These are phyloP conservation scores for Lasiodiplodia gonubiensis DNA, from an alignment of 2,329 filamentous ascomycete genomes.

Conservation along the genomic window DNA sequence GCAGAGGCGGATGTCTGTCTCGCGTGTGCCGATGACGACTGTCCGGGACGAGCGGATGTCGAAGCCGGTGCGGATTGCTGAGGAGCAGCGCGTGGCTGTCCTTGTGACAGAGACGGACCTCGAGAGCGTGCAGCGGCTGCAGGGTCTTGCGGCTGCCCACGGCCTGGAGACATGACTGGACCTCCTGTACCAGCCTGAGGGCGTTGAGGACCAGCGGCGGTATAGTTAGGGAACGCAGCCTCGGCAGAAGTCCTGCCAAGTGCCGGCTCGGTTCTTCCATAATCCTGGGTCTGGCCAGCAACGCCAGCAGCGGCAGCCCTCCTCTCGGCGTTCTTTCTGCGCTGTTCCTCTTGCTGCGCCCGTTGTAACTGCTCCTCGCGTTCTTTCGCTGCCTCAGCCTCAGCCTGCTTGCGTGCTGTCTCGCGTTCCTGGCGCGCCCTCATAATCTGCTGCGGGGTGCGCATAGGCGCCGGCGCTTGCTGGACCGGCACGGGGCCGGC, in stretches of 20 bases:
- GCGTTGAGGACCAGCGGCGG: slow-evolving; percentile 15
- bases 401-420: slow-evolving; percentile 66
- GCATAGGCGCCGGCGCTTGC: slow-evolving; percentile 64
- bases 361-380: slow-evolving; percentile 56
- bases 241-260: slow-evolving; percentile 19
- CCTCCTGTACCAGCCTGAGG: slow-evolving; percentile 11
- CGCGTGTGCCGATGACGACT: slow-evolving; percentile 34
- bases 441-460: slow-evolving; percentile 91
- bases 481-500: slow-evolving; percentile 61
- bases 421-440: slow-evolving; percentile 80
- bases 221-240: slow-evolving; percentile 7
- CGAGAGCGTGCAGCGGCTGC: slow-evolving; percentile 18
- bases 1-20: slow-evolving; percentile 41
- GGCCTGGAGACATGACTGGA: slow-evolving; percentile 19
- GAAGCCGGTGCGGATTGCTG: slow-evolving; percentile 37
- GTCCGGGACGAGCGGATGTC: slow-evolving; percentile 23
- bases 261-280: slow-evolving; percentile 17
- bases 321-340: slow-evolving; percentile 62
- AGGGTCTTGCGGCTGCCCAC: slow-evolving; percentile 13
- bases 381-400: slow-evolving; percentile 64
- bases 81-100: slow-evolving; percentile 41
- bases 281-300: slow-evolving; percentile 45
- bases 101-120: slow-evolving; percentile 39
- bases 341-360: slow-evolving; percentile 59
- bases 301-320: slow-evolving; percentile 62